phyloP scores from a whole-genome alignment of 208 protist species.

The Crithidia thermophila region DNA sequence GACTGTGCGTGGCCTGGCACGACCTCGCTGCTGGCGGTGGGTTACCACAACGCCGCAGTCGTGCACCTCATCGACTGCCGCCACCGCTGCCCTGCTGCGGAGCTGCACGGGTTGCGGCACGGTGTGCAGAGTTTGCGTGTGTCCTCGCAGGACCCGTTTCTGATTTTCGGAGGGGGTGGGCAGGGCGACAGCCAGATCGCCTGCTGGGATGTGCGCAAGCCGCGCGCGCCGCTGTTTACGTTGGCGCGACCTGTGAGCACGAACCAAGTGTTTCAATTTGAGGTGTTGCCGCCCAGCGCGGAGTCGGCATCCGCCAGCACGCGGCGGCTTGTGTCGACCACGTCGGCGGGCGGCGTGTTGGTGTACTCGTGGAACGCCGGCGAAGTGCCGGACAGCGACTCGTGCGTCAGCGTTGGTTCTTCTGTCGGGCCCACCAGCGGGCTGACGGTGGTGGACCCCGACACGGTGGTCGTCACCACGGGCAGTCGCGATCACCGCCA shows the following conservation, averaged over 20 bases:
- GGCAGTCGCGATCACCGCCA: constrained; percentile 12
- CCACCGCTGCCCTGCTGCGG: constrained; percentile 42
- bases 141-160: constrained; percentile 18
- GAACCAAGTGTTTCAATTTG: constrained; percentile 57
- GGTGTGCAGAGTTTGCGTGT: constrained; percentile 30
- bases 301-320: not conserved
- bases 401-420: not conserved
- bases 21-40: constrained; percentile 38
- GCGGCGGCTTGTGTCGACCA: constrained; percentile 46
- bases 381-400: not conserved
- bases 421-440: constrained; percentile 26
- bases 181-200: constrained; percentile 52
- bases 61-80: constrained; percentile 75
- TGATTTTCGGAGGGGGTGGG: constrained; percentile 26
- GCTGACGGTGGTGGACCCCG: constrained; percentile 9
- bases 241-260: constrained; percentile 38
- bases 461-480: constrained; percentile 23
- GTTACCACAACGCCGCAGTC: constrained; percentile 50
- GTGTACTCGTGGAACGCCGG: constrained; percentile 34
- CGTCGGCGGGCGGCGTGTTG: constrained; percentile 44
- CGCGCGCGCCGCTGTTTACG: constrained; percentile 30
- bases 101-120: constrained; percentile 39
- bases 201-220: constrained; percentile 70
- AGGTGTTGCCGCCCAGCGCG: constrained; percentile 22
- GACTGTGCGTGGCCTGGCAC: constrained; percentile 30